These are phyloP conservation scores for Mortierella sp. DNA, from an alignment of 371 early-diverging fungal genomes.

Conservation along the genomic window DNA sequence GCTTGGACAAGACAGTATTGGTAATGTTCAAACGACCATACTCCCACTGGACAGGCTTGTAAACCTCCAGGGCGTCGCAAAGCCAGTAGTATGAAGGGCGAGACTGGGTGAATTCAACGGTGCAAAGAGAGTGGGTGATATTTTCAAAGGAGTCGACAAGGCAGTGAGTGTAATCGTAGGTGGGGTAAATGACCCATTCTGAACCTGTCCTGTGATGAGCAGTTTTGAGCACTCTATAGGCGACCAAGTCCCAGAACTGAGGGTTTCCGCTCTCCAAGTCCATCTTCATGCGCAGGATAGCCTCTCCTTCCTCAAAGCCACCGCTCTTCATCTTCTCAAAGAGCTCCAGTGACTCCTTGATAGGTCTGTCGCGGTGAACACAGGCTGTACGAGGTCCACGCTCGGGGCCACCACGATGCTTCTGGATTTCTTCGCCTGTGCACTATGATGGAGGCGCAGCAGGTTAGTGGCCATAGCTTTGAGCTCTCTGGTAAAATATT, in stretches of 20 bases:
- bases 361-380: slow-evolving; percentile 93
- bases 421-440: slow-evolving; percentile 94
- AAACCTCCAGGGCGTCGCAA: slow-evolving; percentile 97
- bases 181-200: slow-evolving; percentile 99
- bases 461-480: background rate
- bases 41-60: slow-evolving; percentile 99
- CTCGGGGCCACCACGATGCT: slow-evolving; percentile 91
- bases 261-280: slow-evolving; percentile 96
- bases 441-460: slow-evolving; percentile 60
- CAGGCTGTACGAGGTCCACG: slow-evolving; percentile 92
- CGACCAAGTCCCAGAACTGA: slow-evolving; percentile 99
- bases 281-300: slow-evolving; percentile 99
- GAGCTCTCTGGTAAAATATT: background rate
- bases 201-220: slow-evolving; percentile 95
- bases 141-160: slow-evolving; percentile 99
- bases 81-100: slow-evolving; percentile 99
- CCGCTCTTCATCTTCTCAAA: slow-evolving; percentile 99
- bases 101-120: slow-evolving; percentile 96
- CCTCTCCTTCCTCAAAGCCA: slow-evolving; percentile 93
- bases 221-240: slow-evolving; percentile 95
- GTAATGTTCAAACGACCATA: slow-evolving; percentile 98
- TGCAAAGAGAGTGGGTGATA: slow-evolving; percentile 99
- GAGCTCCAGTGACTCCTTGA: slow-evolving; percentile 92
- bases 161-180: slow-evolving; percentile 99
- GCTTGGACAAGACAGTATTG: slow-evolving; percentile 98